Conservation (phyloP, 179 eudicot species). For the Camellia oleifera region DNA sequence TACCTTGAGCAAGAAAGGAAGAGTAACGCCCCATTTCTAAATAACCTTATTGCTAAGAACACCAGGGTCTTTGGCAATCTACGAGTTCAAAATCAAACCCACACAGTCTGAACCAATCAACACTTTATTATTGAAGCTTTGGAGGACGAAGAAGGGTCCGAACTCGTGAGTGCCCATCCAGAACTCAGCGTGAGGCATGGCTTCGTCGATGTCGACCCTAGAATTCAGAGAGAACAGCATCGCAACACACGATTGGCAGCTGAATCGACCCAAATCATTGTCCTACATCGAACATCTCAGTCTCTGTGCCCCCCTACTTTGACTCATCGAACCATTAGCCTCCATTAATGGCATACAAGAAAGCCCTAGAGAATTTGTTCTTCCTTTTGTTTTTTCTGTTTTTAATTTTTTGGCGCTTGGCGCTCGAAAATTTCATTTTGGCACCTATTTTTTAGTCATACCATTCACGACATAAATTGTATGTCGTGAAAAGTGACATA, state of each 20-base stretch:
- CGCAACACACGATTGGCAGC: constrained; percentile 49
- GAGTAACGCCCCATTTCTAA: constrained; percentile 60
- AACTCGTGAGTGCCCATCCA: constrained; percentile 93
- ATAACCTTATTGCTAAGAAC: constrained; percentile 25
- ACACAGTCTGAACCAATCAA: constrained; percentile 13
- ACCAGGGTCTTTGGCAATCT: constrained; percentile 61
- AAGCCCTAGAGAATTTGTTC: too few species aligned
- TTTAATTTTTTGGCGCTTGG: too few species aligned
- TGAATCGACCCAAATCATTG: constrained; percentile 56
- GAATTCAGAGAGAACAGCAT: constrained; percentile 40
- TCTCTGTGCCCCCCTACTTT: constrained; percentile 29
- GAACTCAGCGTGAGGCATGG: constrained; percentile 62
- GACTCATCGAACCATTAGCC: constrained; percentile 3
- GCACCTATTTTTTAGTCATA: too few species aligned
- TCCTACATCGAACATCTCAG: too few species aligned
- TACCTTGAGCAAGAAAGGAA: constrained; percentile 85
- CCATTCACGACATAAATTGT: too few species aligned
- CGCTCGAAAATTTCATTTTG: too few species aligned
- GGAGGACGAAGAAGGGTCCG: constrained; percentile 57
- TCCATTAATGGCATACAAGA: constrained; percentile 8
- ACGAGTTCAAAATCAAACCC: constrained; percentile 44
- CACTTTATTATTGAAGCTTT: not conserved
- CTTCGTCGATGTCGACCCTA: constrained; percentile 41
- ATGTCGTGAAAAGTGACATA: too few species aligned
- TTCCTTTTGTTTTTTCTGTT: too few species aligned